A percentile compares a stretch with the other conserved stretches of the same genome.
Evolutionary conservation across 2,329 filamentous ascomycete genomes (phyloP).

Genomic region (Pestalotiopsis sp.): DNA sequence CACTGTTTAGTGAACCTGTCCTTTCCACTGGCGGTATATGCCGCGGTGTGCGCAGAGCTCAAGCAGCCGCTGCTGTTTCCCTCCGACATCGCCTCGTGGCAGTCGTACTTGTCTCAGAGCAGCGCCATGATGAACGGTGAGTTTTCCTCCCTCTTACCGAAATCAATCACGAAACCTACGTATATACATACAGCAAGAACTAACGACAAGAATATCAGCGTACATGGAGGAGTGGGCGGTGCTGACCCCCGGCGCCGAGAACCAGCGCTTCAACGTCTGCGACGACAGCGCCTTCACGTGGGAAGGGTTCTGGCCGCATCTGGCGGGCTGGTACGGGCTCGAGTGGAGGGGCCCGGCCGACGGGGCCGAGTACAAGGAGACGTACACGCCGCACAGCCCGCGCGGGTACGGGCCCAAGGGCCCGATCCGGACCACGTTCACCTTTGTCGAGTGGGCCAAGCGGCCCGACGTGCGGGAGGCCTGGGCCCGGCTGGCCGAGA

Average conservation of each 20-base stretch:
- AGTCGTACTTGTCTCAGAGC: constrained; percentile 20
- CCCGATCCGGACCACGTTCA: constrained; percentile 38
- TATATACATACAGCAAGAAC: too few species aligned
- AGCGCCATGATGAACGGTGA: constrained; percentile 41
- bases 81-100: constrained; percentile 43
- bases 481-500: constrained; percentile 43
- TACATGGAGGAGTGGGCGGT: constrained; percentile 51
- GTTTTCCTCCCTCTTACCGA: neutral
- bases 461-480: constrained; percentile 40
- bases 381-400: too few species aligned
- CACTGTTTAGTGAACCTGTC: constrained; percentile 41
- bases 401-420: constrained; percentile 44
- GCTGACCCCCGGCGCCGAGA: constrained; percentile 37
- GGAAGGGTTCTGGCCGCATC: constrained; percentile 46
- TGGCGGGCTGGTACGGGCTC: constrained; percentile 44
- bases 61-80: constrained; percentile 42
- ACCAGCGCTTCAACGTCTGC: constrained; percentile 49
- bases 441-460: constrained; percentile 45
- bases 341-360: constrained; percentile 32
- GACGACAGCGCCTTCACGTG: constrained; percentile 46
- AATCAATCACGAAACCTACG: too few species aligned
- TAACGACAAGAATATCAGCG: too few species aligned
- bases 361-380: constrained; percentile 14
- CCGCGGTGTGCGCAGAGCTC: constrained; percentile 43
- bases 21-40: constrained; percentile 49